Evolutionary conservation across 495 filamentous ascomycete genomes (phyloP), one percentile per base, ranked within the genome.

Genomic region (Aspergillus egyptiacus): DNA sequence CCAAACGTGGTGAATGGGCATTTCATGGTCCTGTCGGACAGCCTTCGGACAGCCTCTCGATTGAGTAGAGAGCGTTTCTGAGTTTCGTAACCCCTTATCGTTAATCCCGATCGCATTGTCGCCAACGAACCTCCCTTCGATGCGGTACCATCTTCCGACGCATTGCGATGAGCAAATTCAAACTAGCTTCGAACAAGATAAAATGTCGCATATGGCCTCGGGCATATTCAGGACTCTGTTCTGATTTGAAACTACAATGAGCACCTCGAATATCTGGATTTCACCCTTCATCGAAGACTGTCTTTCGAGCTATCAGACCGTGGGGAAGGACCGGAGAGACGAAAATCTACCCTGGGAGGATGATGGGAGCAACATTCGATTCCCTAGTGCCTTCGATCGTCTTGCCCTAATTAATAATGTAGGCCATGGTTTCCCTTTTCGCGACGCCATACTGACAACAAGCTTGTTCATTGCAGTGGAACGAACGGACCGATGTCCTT

Each of bases 341-440:
- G n/a, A 34, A 20, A 22, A 50, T 36, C 42, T 64, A 25, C 42
- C 63, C 7, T 52, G 63, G 31, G 58, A 70, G 35, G 68, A 76
- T 34, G 58, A 72, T 59, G 71, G 68, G 6, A 62, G 66, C 43
- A 67, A 61, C 19, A 46, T 76, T 31, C 64, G 57, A 10, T 68
- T 76, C 46, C 53, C 32, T 18, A 54, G 38, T 20, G 5, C 24
- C 5, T 45, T 37, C 0, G 19, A 40, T 5, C 41, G 50, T 5
- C 2, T 38, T 18, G 69, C 66, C 11, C 38, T 55, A 36, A 51
- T 68, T 28, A 46, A 49, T 18, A 42, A 59, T 34, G 65, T 73
- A 53, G 51, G 45, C 27, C 11, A 6, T 6, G 15, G 11, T n/a
- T 18, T 31, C 6, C 11, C 22, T 1, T 28, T 11, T 49, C 23